phyloP scores from a whole-genome alignment of 2,329 filamentous ascomycete genomes.

The Lasiodiplodia hormozganensis region DNA sequence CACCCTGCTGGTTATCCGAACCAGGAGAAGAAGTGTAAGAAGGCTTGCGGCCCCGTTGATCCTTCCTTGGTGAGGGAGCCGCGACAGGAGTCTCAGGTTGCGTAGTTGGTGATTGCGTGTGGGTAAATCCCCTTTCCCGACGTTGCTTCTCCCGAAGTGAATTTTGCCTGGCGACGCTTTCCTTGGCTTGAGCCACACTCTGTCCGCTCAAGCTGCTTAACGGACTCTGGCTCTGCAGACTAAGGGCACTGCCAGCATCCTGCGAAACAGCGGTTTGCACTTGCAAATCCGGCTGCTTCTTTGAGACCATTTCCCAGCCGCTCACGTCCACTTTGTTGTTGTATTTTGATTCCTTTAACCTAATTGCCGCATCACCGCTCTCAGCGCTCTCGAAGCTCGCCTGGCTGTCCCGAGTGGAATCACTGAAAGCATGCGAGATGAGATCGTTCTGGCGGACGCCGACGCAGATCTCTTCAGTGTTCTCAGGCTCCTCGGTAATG shows the following conservation, averaged over 20 bases:
- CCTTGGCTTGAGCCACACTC: slow-evolving; percentile 24
- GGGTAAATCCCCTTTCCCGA: slow-evolving; percentile 1
- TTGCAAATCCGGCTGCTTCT: slow-evolving; percentile 11
- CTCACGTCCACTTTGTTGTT: neutral
- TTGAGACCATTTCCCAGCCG: slow-evolving; percentile 12
- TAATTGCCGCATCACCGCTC: slow-evolving; percentile 7
- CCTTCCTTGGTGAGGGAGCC: slow-evolving; percentile 1
- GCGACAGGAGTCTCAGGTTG: neutral
- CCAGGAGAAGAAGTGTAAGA: slow-evolving; percentile 10
- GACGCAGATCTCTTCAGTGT: neutral
- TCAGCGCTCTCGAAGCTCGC: slow-evolving; percentile 14
- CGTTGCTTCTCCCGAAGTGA: slow-evolving; percentile 9
- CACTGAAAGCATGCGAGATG: slow-evolving; percentile 4
- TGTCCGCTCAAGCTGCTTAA: slow-evolving; percentile 22
- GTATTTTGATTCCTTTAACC: neutral
- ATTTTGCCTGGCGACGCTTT: slow-evolving; percentile 19
- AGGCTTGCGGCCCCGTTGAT: slow-evolving; percentile 13
- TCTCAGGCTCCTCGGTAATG: slow-evolving; percentile 17
- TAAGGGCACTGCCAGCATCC: neutral
- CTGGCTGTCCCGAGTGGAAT: slow-evolving; percentile 11
- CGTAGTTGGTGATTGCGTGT: neutral
- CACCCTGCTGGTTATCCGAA: slow-evolving; percentile 2
- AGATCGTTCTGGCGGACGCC: neutral
- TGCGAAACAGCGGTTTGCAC: slow-evolving; percentile 5
- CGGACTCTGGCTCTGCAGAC: slow-evolving; percentile 26